Evolutionary conservation across 345 rosid genomes (phyloP).

Genomic region (Syzygium oleosum): DNA sequence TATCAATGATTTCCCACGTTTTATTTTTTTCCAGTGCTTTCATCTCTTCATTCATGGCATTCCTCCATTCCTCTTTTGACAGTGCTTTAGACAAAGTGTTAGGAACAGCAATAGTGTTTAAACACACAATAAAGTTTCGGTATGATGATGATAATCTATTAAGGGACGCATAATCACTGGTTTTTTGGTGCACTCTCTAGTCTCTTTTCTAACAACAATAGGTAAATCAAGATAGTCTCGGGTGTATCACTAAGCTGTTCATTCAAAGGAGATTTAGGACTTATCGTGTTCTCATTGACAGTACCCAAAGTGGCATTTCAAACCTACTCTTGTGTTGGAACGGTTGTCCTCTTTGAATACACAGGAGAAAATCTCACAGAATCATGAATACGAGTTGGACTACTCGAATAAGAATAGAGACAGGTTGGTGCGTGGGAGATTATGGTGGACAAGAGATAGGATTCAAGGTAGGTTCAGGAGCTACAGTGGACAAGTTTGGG

Average conservation of each 20-base stretch:
- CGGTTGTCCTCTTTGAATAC: not conserved
- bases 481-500: not conserved
- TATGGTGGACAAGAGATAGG: not conserved
- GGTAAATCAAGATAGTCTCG: not conserved
- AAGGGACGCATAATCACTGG: not conserved
- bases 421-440: not conserved
- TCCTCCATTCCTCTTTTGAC: not conserved
- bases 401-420: not conserved
- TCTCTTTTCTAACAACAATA: not conserved
- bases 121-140: not conserved
- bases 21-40: not conserved
- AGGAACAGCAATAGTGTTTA: not conserved
- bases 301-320: accelerated
- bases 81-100: not conserved
- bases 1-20: accelerated
- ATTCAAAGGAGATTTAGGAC: not conserved
- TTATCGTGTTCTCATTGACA: not conserved
- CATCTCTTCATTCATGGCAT: not conserved
- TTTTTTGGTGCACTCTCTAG: not conserved
- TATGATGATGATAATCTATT: not conserved
- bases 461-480: not conserved
- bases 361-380: not conserved
- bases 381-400: not conserved
- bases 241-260: not conserved
- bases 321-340: not conserved